Percentiles rank a stretch among this genome's conserved stretches.
Conservation (phyloP, 2,329 filamentous ascomycete genomes). For the Dactylellina parvicollis region DNA sequence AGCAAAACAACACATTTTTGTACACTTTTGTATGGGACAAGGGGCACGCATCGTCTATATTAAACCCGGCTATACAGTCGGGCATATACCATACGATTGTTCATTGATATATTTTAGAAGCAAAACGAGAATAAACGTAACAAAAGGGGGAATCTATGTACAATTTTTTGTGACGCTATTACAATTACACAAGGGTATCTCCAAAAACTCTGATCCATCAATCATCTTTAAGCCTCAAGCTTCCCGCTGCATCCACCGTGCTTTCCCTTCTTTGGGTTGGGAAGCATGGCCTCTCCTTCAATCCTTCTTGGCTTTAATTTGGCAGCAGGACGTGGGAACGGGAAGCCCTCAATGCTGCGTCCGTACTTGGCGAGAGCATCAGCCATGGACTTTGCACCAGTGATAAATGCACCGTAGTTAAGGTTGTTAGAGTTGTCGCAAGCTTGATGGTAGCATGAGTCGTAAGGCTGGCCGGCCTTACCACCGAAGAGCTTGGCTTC, state of each 20-base stretch:
- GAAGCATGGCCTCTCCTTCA: constrained; percentile 22
- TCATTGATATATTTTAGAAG: not conserved
- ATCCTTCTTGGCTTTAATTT: constrained; percentile 31
- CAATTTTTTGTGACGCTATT: not conserved
- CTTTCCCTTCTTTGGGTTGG: constrained; percentile 44
- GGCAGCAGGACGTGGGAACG: constrained; percentile 59
- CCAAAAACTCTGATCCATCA: not conserved
- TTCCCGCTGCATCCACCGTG: constrained; percentile 39
- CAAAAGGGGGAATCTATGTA: constrained; percentile 28
- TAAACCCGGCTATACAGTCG: no score
- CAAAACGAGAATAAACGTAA: not conserved
- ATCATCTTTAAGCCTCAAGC: constrained; percentile 20
- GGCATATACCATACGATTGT: not conserved
- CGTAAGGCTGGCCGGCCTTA: constrained; percentile 62
- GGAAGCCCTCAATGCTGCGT: constrained; percentile 72
- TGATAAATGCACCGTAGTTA: constrained; percentile 57
- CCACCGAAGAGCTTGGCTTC: constrained; percentile 68
- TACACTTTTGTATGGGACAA: no score
- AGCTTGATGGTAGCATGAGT: constrained; percentile 50
- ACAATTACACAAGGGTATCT: constrained; percentile 32
- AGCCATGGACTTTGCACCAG: constrained; percentile 68
- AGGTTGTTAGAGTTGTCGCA: constrained; percentile 51
- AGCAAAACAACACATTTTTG: no score
- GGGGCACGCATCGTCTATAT: no score
- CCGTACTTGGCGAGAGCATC: constrained; percentile 77